Base-by-base conservation (phyloP, 2,329 filamentous ascomycete species). In the Colletotrichum sp. region DNA sequence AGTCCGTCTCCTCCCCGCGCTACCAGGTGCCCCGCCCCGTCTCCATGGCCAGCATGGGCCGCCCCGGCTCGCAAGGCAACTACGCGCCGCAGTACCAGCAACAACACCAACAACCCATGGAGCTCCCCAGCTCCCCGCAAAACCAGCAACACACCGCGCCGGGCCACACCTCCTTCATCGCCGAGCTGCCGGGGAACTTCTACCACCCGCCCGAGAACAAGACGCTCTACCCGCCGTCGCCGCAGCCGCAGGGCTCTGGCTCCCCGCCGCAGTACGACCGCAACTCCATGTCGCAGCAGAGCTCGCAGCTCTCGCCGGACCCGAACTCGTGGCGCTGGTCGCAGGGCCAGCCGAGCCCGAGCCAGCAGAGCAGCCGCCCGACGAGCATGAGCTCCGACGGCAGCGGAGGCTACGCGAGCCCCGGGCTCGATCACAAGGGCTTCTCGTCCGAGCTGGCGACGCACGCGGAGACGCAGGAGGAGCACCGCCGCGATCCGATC, bases 181-280 rank as follows among this genome's bases (percentile, higher is more conserved):
- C 85, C 74, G 89, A 90, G 74, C 84, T 90, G 10, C 85, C 88
- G 0, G 90, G 89, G 26, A 90, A 91, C 79, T 89, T 84, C 79
- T 87, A 86, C 77, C 84, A 89, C 60, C 80, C 85, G 0, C 83
- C 85, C 66, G 22, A 76, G 4, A 81, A 82, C 10, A 80, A 83
- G 8, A 77, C 77, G 22, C 76, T 83, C 7, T 80, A 81, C 6
- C 83, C 83, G 5, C 79, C 79, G 5, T 75, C 79, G 15, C 83
- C 78, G 28, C 77, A 67, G 22, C 69, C 71, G 13, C 80, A 2
- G 76, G 79, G 68, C 71, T 36, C 77, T 67, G 79, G 68, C 72
- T 36, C 77, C 62, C 8, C 65, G 64, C 28, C 75, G 22, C 68
- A 81, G 36, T 28, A 63, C 24, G 66, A 80, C 22, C 80, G 80